phyloP scores from a whole-genome alignment of 225 moss, liverwort and hornwort species.

The Pseudisothecium myosuroides region DNA sequence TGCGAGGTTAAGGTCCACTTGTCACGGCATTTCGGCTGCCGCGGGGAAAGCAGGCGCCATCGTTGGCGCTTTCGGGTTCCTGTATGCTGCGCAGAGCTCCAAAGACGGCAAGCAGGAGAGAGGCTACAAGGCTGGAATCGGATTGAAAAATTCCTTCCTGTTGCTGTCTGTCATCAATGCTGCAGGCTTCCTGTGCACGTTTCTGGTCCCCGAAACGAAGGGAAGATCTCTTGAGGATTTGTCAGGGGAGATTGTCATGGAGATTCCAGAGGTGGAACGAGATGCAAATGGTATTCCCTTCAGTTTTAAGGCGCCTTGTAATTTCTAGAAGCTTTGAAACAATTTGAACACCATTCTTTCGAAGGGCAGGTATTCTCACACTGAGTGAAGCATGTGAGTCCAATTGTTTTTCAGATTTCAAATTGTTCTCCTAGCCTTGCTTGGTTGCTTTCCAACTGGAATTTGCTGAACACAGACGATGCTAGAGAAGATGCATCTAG shows the following conservation, averaged over 20 bases:
- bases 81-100: conserved; percentile 3
- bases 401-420: background rate
- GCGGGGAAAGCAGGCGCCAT: conserved; percentile 9
- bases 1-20: conserved; percentile 11
- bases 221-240: conserved; percentile 4
- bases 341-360: background rate
- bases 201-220: background rate
- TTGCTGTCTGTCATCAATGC: background rate
- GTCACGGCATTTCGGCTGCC: conserved; percentile 19
- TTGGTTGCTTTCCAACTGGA: background rate
- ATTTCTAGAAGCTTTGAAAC: background rate
- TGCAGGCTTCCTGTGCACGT: background rate
- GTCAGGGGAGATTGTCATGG: conserved; percentile 1
- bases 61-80: conserved; percentile 9
- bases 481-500: background rate
- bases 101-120: background rate
- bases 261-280: background rate
- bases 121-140: conserved; percentile 1
- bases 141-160: background rate
- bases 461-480: background rate
- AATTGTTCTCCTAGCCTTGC: background rate
- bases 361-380: background rate
- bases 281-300: background rate
- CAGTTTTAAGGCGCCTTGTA: background rate
- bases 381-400: background rate